Evolutionary conservation across 2,329 filamentous ascomycete genomes (phyloP), one percentile per base, ranked within the genome.

Genomic region (Myrmaecium sp.): DNA sequence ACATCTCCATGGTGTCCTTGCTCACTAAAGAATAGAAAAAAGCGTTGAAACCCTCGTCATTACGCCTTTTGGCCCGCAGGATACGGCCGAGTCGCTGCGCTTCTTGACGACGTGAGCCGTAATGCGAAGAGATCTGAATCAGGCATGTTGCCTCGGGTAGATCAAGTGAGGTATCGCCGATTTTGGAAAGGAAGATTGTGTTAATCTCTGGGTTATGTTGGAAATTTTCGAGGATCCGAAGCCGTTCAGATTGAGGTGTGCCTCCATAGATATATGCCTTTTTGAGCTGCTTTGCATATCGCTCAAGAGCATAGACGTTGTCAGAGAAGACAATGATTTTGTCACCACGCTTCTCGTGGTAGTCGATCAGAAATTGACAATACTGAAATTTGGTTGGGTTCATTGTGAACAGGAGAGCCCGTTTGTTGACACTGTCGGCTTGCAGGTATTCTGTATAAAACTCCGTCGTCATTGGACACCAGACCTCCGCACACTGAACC

Each of bases 241-340:
- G 69, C 16, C 89, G 81, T 54, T 95, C 89, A 10, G 68, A 64
- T 43, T 94, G 82, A 13, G 72, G 69, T 0, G 89, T 98, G 30
- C 74, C 79, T 26, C 89, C 89, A 42, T 81, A 93, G 38, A 98
- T 93, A 49, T 75, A 94, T 0, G 80, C 77, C 48, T 93, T 94
- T 25, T 69, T 68, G 19, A 95, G 60, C 38, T 83, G 86, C 14
- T 71, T 61, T 3, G 89, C 84, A 44, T 95, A 93, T 21, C 74
- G 69, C 39, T 86, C 70, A 16, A 98, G 60, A 0, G 89, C 86
- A 44, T 89, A 95, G 21, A 98, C 82, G 39, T 95, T 94, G 51
- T 98, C 89, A 0, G 83, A 93, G 51, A 95, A 95, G 22, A 98
- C 86, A 36, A 95, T 95, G 39, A 95, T 83, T 54, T 95, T 95